Evolutionary conservation across 2,329 filamentous ascomycete genomes (phyloP), one percentile per base, ranked within the genome.

Genomic region (Emmonsiellopsis sp.): DNA sequence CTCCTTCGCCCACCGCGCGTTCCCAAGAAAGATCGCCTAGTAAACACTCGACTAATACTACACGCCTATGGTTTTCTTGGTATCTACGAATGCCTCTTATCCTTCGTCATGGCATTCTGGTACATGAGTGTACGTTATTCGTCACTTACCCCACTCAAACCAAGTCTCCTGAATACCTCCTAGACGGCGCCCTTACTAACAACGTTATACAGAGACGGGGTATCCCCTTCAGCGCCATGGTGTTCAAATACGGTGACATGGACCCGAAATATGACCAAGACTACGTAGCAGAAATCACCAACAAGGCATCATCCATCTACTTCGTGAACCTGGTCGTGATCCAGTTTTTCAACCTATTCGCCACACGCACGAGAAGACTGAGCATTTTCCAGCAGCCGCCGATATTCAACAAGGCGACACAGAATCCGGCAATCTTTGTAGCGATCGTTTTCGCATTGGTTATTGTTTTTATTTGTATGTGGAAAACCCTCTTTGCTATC

Each of bases 281-380:
- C 45, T 78, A 76, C 53, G 80, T 83, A 61, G 71, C 69, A 0
- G 66, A 72, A 32, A 76, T 80, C 57, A 70, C 86, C 27, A 85
- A 84, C 57, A 76, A 79, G 56, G 85, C 85, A 0, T 85, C 80
- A 39, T 86, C 83, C 13, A 84, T 92, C 55, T 91, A 91, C 68
- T 91, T 91, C 61, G 80, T 90, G 59, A 91, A 84, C 55, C 72
- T 92, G 21, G 87, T 92, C 2, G 83, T 91, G 48, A 88, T 91
- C 85, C 80, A 73, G 66, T 77, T 65, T 46, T 89, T 89, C 74
- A 88, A 86, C 63, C 74, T 90, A 3, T 78, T 90, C 62, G 82
- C 83, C 1, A 76, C 87, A 5, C 77, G 86, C 13, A 91, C 82
- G 1, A 75, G 83, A 1, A 75, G 80, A 1, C 74, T 85, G 21